Percentiles rank a stretch among this genome's conserved stretches.
Evolutionary conservation across 495 filamentous ascomycete genomes (phyloP).

Genomic region (Podospora pseudocomata): DNA sequence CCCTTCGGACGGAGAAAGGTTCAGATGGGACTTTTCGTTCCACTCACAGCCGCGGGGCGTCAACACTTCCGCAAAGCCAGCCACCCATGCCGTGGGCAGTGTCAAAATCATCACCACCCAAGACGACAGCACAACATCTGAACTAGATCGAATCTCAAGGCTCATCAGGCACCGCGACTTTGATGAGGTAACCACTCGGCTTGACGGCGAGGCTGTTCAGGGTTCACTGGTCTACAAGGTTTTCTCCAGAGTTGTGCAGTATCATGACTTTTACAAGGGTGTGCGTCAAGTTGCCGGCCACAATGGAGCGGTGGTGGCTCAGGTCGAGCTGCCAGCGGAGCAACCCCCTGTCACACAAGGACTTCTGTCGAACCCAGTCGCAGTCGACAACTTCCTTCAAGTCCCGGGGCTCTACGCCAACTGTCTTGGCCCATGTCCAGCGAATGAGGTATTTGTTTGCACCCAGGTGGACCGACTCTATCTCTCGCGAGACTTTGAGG

Average conservation of each 20-base stretch:
- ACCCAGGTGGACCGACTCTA: no score
- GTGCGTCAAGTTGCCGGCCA: background rate
- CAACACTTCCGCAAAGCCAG: background rate
- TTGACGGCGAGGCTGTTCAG: background rate
- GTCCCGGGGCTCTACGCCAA: no score
- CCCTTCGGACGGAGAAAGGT: background rate
- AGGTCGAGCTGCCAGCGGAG: background rate
- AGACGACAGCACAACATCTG: background rate
- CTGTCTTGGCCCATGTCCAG: no score
- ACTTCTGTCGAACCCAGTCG: no score
- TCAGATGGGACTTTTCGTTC: background rate
- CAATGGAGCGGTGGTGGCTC: background rate
- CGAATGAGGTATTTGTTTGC: no score
- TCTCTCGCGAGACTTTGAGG: no score
- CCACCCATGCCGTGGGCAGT: background rate
- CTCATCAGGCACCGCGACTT: background rate
- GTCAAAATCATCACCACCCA: background rate
- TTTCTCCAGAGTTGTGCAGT: background rate
- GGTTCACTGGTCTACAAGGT: background rate
- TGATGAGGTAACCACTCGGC: background rate
- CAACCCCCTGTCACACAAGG: background rate
- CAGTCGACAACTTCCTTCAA: no score
- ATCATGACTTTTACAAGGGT: background rate
- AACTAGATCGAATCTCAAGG: background rate
- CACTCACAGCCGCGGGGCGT: no score